Evolutionary conservation across 352 stramenopile genomes (phyloP), one percentile per base, ranked within the genome.

Genomic region (Thalassiosira sp.): DNA sequence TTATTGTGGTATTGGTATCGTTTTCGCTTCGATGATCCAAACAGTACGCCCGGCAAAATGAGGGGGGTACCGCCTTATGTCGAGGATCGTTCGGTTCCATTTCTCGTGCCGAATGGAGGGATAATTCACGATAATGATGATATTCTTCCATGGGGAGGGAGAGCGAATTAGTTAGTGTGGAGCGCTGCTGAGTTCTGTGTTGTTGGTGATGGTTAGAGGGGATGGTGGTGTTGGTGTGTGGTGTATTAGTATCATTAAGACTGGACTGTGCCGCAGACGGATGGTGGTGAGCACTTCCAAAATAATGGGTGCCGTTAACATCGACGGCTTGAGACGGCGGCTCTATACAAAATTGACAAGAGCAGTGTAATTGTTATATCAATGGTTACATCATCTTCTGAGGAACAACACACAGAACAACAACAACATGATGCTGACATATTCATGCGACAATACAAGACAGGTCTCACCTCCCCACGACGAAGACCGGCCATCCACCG

Each of bases 71-170:
- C 8, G 84, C 85, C 51, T 92, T 91, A 65, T 90, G 72, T 37
- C 75, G 45, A 18, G 73, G 76, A 82, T 90, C 83, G 58, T 74
- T 73, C 5, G 82, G 77, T 93, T 95, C 66, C 71, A 91, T 83
- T 84, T 91, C 80, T 15, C 68, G 53, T 56, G 51, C 40, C 1
- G 59, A 76, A 52, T 89, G 69, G 7, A 86, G 57, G 18, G 75
- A 61, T 56, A 87, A 42, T 51, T 85, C 72, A 33, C 86, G 72
- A 64, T 90, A 86, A 52, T 84, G 58, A 57, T 70, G 51, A 43
- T 78, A 80, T 54, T 75, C 60, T 13, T 76, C 62, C 0, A 57
- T 37, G 54, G 75, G 48, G 3, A 80, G 69, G 13, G 67, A 78
- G 13, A 79, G 56, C n/a, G 49, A 53, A 28, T 61, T 74, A 8